These are phyloP conservation scores for Alternaria alternata DNA, from an alignment of 2,329 filamentous ascomycete species.

Conservation along the genomic window DNA sequence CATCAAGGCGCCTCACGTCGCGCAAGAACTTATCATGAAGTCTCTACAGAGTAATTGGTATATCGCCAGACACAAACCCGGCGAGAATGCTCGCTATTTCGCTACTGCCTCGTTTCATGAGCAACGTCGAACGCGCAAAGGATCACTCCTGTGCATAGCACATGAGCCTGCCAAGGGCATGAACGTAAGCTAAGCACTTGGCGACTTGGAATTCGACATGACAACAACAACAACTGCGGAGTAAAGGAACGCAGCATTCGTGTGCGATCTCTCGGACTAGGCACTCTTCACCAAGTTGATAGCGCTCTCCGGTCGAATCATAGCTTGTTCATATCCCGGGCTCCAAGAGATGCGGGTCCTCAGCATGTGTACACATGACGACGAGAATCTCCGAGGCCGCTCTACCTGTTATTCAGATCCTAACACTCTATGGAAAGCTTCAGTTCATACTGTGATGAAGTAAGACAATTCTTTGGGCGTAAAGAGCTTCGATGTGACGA, in stretches of 20 bases:
- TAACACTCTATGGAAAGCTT: not conserved
- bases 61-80: not conserved
- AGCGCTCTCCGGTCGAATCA: not conserved
- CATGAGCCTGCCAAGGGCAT: constrained; percentile 2
- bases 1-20: not conserved
- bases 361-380: not conserved
- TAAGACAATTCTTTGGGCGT: not conserved
- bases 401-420: not conserved
- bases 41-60: not conserved
- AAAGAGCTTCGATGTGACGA: not conserved
- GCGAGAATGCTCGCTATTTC: not conserved
- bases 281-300: not conserved
- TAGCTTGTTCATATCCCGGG: not conserved
- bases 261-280: not conserved
- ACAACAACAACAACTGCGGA: constrained; percentile 2
- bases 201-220: constrained; percentile 8
- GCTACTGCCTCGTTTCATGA: not conserved
- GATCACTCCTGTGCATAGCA: not conserved
- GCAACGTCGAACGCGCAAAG: not conserved
- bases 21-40: not conserved
- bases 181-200: constrained; percentile 12
- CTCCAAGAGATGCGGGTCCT: not conserved
- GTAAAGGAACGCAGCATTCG: not conserved
- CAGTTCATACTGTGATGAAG: not conserved
- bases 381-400: not conserved